These are phyloP conservation scores for Macrocybe gigantea DNA, from an alignment of 768 basidiomycete genomes.

Conservation along the genomic window DNA sequence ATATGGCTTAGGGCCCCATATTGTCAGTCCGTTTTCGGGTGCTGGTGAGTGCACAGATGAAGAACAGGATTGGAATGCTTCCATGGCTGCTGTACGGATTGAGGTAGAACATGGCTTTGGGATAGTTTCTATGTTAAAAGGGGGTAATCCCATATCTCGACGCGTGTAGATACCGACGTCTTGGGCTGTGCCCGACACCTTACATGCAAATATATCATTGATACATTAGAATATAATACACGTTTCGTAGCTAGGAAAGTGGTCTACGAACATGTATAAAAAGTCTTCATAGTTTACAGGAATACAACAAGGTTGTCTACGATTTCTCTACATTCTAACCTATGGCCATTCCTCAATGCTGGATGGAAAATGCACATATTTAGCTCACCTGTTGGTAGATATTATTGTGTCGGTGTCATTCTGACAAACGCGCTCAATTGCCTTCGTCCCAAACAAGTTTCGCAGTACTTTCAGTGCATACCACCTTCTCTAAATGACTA, in stretches of 20 bases:
- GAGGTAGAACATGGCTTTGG: constrained; percentile 24
- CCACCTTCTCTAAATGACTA: too few relatives aligned
- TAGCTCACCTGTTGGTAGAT: constrained; percentile 14
- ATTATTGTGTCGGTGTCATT: constrained; percentile 18
- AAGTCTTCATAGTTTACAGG: too few relatives aligned
- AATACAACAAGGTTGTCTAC: too few relatives aligned
- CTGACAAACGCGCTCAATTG: constrained; percentile 19
- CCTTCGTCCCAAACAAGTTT: constrained; percentile 15
- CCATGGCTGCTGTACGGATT: constrained; percentile 16
- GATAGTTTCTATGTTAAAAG: constrained; percentile 3
- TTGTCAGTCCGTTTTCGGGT: constrained; percentile 16
- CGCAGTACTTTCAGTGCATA: constrained; percentile 15
- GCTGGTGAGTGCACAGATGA: constrained; percentile 10
- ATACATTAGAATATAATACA: too few relatives aligned
- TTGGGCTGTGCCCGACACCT: too few relatives aligned
- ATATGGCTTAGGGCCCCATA: constrained; percentile 12
- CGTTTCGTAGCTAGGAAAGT: too few relatives aligned
- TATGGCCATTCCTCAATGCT: constrained; percentile 19
- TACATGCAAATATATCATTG: too few relatives aligned
- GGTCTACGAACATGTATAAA: too few relatives aligned
- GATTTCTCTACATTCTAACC: too few relatives aligned
- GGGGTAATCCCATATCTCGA: too few relatives aligned
- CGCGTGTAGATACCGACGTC: too few relatives aligned
- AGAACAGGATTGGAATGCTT: constrained; percentile 16
- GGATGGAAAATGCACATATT: constrained; percentile 15